Percentiles rank a stretch among this genome's conserved stretches.
phyloP scores from a whole-genome alignment of 2,329 filamentous ascomycete genomes.

The Pseudogymnoascus sp. region DNA sequence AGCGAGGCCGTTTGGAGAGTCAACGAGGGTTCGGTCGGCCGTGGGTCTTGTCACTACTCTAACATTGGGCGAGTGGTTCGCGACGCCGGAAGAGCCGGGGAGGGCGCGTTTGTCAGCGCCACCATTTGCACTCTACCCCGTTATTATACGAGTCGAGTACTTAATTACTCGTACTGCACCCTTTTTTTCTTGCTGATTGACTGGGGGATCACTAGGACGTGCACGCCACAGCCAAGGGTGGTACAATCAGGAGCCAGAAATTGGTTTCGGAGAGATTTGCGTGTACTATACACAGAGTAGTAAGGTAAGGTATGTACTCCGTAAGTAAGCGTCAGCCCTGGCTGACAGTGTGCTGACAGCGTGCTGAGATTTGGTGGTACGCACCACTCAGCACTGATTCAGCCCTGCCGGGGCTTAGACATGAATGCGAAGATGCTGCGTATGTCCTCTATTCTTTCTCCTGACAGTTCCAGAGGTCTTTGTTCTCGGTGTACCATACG shows the following conservation, averaged over 20 bases:
- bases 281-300: neutral
- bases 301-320: too few species aligned
- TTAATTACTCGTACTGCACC: neutral
- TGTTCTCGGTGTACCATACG: neutral
- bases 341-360: neutral
- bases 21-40: neutral
- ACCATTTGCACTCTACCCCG: neutral
- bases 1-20: neutral
- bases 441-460: neutral
- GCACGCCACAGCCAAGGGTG: too few species aligned
- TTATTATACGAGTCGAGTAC: neutral
- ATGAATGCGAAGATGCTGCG: neutral
- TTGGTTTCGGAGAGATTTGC: neutral
- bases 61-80: neutral
- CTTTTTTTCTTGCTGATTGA: neutral
- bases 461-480: neutral
- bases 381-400: neutral
- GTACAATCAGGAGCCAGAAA: neutral
- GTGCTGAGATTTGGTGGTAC: neutral
- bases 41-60: neutral
- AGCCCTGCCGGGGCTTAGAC: neutral
- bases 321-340: neutral
- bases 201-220: too few species aligned
- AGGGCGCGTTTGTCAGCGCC: conserved; percentile 8
- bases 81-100: conserved; percentile 4